Conservation (phyloP, 257 asterid species). For the Echium plantagineum region DNA sequence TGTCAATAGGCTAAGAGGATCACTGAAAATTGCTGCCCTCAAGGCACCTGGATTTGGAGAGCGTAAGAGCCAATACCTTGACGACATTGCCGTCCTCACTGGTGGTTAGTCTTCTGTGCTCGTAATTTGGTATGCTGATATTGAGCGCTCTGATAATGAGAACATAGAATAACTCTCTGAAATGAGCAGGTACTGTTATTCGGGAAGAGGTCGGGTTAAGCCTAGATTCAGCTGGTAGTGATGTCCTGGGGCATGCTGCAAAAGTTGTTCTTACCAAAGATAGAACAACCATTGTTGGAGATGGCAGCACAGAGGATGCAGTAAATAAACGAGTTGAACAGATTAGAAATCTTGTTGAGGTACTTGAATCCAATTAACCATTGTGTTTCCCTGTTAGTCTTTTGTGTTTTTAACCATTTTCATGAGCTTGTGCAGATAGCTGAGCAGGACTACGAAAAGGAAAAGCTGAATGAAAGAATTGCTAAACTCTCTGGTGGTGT, state of each 20-base stretch:
- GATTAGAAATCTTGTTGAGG: constrained; percentile 27
- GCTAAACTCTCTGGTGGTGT: constrained; percentile 48
- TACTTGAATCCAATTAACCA: not conserved
- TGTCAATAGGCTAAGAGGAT: constrained; percentile 29
- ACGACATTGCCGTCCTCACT: constrained; percentile 24
- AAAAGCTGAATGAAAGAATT: constrained; percentile 32
- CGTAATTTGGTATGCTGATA: too few species aligned
- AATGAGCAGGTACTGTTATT: constrained; percentile 19
- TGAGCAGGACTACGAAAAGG: constrained; percentile 26
- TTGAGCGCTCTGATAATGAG: not conserved
- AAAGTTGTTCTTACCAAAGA: constrained; percentile 35
- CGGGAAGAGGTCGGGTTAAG: constrained; percentile 26
- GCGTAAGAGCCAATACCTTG: constrained; percentile 27
- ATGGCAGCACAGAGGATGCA: constrained; percentile 29
- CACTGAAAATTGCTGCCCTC: constrained; percentile 26
- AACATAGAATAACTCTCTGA: not conserved
- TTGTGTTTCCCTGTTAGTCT: not conserved
- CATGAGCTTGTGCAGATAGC: constrained; percentile 15
- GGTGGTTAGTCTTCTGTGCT: constrained; percentile 17
- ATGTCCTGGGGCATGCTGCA: constrained; percentile 30
- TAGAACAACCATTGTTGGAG: constrained; percentile 31
- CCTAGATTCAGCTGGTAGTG: constrained; percentile 23
- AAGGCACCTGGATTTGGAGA: constrained; percentile 39
- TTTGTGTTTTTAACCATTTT: too few species aligned
- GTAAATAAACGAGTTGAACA: constrained; percentile 25